Conservation (phyloP, 768 basidiomycete genomes). For the Ramaria sp. region DNA sequence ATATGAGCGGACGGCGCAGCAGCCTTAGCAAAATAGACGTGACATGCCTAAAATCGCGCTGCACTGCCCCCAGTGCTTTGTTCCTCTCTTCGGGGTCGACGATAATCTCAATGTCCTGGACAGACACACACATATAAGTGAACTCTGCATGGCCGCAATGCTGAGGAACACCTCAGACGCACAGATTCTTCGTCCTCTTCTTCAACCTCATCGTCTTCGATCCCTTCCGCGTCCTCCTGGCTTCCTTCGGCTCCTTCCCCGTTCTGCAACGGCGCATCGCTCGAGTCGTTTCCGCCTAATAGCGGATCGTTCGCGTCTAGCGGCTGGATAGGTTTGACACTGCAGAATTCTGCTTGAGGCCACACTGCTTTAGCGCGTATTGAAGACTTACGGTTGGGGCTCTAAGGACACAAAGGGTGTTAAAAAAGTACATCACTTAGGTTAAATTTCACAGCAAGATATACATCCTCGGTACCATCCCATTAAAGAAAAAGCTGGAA, state of each 20-base stretch:
- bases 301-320: constrained; percentile 32
- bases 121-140: not conserved
- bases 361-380: constrained; percentile 13
- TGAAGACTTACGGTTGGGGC: constrained; percentile 49
- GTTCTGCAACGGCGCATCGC: constrained; percentile 31
- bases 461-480: constrained; percentile 19
- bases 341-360: constrained; percentile 16
- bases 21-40: too few species aligned
- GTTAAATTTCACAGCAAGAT: constrained; percentile 26
- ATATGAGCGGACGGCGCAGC: too few species aligned
- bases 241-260: constrained; percentile 1
- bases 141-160: constrained; percentile 9
- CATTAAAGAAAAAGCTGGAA: constrained; percentile 23
- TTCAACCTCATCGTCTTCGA: constrained; percentile 29
- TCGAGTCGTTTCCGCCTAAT: constrained; percentile 40
- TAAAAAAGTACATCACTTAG: constrained; percentile 18
- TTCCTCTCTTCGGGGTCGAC: constrained; percentile 45
- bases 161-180: not conserved
- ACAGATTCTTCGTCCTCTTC: constrained; percentile 28
- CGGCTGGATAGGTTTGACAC: constrained; percentile 23
- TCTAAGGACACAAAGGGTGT: constrained; percentile 30
- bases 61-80: constrained; percentile 34
- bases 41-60: constrained; percentile 61
- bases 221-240: constrained; percentile 23
- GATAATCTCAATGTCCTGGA: constrained; percentile 82